Base-by-base conservation (phyloP, 1,139 yeast species). In the Suzukiozyma palmioleophila region DNA sequence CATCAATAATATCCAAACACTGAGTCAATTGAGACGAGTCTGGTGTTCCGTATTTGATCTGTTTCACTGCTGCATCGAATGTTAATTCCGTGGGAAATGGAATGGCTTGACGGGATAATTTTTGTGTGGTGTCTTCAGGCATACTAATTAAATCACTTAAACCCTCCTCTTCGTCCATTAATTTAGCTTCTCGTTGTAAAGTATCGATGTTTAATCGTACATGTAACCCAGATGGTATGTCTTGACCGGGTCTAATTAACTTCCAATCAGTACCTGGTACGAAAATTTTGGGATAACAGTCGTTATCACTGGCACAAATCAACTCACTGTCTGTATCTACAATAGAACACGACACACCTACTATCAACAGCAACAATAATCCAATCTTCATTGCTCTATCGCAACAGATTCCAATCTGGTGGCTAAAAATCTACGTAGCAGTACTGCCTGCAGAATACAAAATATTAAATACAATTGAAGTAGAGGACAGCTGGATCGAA, bases 221-320 rank as follows among this genome's bases (percentile, higher is more conserved):
- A 59, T 88, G 95, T 34, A 88, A 63, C 0, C 96, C 96, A 13
- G 75, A 75, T 1, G 96, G 95, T 7, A 87, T 71, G 12, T 75
- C 72, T 54, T 85, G 95, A 12, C 84, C 86, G 43, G 75, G 80
- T 55, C 66, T 73, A 8, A 89, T 75, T 2, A 54, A 54, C 64
- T 82, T 81, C 95, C 96, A 89, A 49, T 82, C 76, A 2, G 55
- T 45, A 0, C 80, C 61, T 1, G 96, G 84, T 31, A 59, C 74
- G 52, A 87, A 85, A 2, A 75, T 49, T 40, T 62, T 62, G 0
- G 89, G 85, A 52, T 83, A 85, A 53, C 94, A 84, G 47, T 77
- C 75, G 45, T 73, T 66, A 2, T 56, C 47, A 14, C 43, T 37
- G 12, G 38, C 39, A 33, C 52, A 48, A 32, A 48, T 43, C 13